phyloP scores from a whole-genome alignment of 2,329 filamentous ascomycete species.

The Davidsoniella australis region DNA sequence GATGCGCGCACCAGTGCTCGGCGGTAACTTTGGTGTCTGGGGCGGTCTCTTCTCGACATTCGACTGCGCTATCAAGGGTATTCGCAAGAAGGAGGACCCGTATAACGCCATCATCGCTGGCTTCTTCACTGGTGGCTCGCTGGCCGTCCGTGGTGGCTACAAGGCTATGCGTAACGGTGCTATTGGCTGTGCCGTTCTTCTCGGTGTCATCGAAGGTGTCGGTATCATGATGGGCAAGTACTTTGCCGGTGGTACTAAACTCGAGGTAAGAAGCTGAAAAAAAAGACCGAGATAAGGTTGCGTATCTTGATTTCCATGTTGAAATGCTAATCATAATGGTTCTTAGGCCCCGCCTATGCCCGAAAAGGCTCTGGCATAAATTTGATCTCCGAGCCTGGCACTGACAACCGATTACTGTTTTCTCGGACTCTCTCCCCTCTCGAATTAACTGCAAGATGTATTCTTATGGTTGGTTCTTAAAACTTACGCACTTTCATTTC shows the following conservation, averaged over 20 bases:
- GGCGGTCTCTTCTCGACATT: conserved; percentile 90
- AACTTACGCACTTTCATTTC: too few relatives aligned
- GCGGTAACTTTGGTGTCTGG: conserved; percentile 97
- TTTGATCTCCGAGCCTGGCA: background rate
- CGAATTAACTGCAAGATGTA: too few relatives aligned
- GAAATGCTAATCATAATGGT: background rate
- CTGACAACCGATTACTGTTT: background rate
- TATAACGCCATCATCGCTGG: conserved; percentile 97
- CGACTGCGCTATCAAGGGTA: conserved; percentile 90
- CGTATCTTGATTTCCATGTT: conserved; percentile 15
- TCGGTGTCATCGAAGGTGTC: conserved; percentile 93
- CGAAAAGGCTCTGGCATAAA: conserved; percentile 20
- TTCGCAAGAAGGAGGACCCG: conserved; percentile 91
- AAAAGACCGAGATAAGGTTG: too few relatives aligned
- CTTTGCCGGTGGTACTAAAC: conserved; percentile 74
- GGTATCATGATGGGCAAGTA: conserved; percentile 91
- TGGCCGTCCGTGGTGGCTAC: conserved; percentile 81
- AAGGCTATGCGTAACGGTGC: conserved; percentile 88
- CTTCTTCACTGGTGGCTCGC: conserved; percentile 85
- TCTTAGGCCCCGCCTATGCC: conserved; percentile 19
- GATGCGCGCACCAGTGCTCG: conserved; percentile 85
- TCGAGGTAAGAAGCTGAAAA: conserved; percentile 39
- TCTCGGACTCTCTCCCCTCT: background rate
- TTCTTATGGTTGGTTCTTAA: too few relatives aligned
- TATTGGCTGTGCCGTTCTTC: conserved; percentile 84